phyloP scores from a whole-genome alignment of 768 basidiomycete genomes.

The Boletus barrowsii region DNA sequence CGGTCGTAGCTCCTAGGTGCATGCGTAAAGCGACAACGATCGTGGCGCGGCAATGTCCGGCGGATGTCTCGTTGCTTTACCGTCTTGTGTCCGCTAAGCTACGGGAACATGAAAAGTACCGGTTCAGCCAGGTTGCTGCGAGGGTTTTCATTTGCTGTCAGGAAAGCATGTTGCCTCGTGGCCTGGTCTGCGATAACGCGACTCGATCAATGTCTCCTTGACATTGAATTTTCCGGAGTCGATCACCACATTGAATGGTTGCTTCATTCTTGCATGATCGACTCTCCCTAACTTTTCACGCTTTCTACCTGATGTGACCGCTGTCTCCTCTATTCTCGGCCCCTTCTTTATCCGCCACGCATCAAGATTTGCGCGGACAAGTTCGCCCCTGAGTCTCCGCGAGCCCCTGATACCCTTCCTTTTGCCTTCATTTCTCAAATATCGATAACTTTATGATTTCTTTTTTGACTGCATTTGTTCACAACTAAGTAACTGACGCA shows the following conservation, averaged over 20 bases:
- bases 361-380: constrained; percentile 7
- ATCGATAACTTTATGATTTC: not conserved
- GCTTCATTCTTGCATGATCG: constrained; percentile 10
- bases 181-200: constrained; percentile 4
- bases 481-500: constrained; percentile 17
- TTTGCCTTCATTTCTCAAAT: constrained; percentile 6
- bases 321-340: constrained; percentile 1
- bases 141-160: constrained; percentile 17
- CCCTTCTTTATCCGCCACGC: constrained; percentile 2
- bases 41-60: constrained; percentile 22
- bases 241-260: constrained; percentile 8
- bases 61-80: constrained; percentile 10
- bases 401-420: constrained; percentile 20
- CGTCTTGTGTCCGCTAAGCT: constrained; percentile 22
- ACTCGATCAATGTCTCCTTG: constrained; percentile 10
- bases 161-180: constrained; percentile 21
- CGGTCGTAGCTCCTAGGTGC: constrained; percentile 9
- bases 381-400: constrained; percentile 5
- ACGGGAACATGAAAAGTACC: constrained; percentile 6
- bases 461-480: constrained; percentile 7
- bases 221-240: constrained; percentile 6
- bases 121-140: constrained; percentile 9
- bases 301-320: constrained; percentile 5
- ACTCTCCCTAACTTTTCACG: constrained; percentile 1
- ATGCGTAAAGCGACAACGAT: constrained; percentile 18